Evolutionary conservation across 805 yeast genomes (phyloP).

Genomic region (Yamadazyma olivae): DNA sequence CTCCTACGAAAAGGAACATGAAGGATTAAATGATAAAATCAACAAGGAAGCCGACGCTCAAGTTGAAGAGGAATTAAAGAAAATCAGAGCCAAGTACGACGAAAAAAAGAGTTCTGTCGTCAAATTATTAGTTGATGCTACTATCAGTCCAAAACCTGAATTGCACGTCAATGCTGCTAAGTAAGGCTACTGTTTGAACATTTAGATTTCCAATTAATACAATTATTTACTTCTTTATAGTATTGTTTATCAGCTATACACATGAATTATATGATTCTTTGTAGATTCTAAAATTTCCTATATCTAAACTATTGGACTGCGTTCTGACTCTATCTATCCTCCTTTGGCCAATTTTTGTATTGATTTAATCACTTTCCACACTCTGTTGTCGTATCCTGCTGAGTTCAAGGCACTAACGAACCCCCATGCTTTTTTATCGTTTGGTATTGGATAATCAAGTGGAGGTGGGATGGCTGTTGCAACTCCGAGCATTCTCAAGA

Average conservation of each 20-base stretch:
- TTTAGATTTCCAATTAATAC: too few species aligned
- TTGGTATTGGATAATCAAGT: constrained; percentile 85
- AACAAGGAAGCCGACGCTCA: constrained; percentile 75
- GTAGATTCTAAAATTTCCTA: too few species aligned
- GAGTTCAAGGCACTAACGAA: constrained; percentile 78
- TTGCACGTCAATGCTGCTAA: constrained; percentile 70
- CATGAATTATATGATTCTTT: neutral
- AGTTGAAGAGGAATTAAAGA: constrained; percentile 67
- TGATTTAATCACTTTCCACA: constrained; percentile 57
- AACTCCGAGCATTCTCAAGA: constrained; percentile 53
- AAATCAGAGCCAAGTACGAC: constrained; percentile 62
- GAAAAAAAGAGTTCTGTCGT: constrained; percentile 67
- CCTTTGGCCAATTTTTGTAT: constrained; percentile 37
- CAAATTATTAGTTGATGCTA: constrained; percentile 74
- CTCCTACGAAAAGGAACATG: constrained; percentile 66
- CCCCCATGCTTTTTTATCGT: constrained; percentile 81
- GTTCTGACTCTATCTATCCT: constrained; percentile 14
- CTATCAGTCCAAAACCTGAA: constrained; percentile 75
- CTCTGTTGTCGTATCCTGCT: constrained; percentile 76
- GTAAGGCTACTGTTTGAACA: too few species aligned
- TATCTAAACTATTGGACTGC: too few species aligned
- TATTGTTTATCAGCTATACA: neutral
- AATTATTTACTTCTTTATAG: constrained; percentile 1
- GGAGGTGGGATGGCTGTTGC: constrained; percentile 84
- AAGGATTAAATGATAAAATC: constrained; percentile 71